These are phyloP conservation scores for Nicotiana paniculata DNA, from an alignment of 257 asterid genomes.

Conservation along the genomic window DNA sequence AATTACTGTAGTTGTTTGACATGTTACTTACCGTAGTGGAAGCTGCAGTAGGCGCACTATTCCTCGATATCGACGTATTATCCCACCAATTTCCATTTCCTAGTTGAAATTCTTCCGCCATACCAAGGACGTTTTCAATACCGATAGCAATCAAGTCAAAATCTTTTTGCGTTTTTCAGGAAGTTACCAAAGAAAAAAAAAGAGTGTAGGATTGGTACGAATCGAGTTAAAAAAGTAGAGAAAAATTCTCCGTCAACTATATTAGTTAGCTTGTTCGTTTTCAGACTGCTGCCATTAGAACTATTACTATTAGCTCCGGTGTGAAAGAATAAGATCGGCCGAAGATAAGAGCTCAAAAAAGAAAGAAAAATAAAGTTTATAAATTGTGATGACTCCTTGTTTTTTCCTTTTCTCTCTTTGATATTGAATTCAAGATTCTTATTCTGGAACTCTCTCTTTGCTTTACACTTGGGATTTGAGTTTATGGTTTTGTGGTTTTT, in stretches of 20 bases:
- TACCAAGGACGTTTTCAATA: not conserved
- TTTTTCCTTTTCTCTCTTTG: not conserved
- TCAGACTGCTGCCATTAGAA: too few relatives aligned
- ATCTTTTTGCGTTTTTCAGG: not conserved
- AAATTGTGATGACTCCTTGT: not conserved
- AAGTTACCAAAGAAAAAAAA: not conserved
- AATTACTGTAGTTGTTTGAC: constrained; percentile 33
- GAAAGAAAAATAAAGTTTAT: not conserved
- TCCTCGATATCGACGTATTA: constrained; percentile 26
- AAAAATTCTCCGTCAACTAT: not conserved
- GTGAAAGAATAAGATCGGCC: too few relatives aligned
- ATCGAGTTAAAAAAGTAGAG: not conserved
- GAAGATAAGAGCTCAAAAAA: too few relatives aligned
- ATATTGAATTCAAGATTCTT: not conserved
- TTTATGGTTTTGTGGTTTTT: not conserved
- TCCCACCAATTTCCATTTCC: constrained; percentile 85
- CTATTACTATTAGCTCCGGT: not conserved
- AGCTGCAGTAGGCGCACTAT: constrained; percentile 22
- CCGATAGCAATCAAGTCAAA: not conserved
- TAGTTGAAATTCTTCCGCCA: constrained; percentile 70
- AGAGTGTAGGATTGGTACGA: not conserved
- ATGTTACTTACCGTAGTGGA: constrained; percentile 24
- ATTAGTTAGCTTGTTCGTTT: too few relatives aligned
- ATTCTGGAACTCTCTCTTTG: not conserved
- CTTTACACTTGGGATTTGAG: not conserved